These are phyloP conservation scores for Puccinia polysora DNA, from an alignment of 1,284 basidiomycete species.

Conservation along the genomic window DNA sequence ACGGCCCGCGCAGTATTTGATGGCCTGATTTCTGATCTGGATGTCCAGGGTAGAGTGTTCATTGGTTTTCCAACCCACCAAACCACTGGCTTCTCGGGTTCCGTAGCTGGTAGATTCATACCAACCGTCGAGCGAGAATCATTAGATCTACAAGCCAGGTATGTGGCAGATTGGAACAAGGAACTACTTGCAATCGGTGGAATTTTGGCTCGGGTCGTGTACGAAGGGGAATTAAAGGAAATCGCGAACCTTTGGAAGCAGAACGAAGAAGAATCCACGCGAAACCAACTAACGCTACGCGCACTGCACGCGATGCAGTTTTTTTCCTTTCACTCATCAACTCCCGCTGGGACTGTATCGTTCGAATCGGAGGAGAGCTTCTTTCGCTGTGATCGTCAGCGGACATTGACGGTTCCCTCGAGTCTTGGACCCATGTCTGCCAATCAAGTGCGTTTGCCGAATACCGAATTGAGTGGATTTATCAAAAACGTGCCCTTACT, in stretches of 20 bases:
- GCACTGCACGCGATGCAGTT: constrained; percentile 80
- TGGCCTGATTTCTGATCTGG: constrained; percentile 52
- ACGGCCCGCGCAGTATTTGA: constrained; percentile 52
- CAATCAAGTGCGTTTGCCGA: constrained; percentile 70
- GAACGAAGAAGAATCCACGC: constrained; percentile 49
- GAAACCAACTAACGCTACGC: constrained; percentile 60
- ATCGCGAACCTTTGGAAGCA: constrained; percentile 54
- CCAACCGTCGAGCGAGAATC: constrained; percentile 96
- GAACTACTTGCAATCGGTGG: constrained; percentile 75
- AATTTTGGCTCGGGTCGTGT: constrained; percentile 72
- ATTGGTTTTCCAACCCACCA: constrained; percentile 71
- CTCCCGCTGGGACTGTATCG: constrained; percentile 80
- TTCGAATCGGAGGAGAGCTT: constrained; percentile 73
- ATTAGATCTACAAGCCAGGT: constrained; percentile 62
- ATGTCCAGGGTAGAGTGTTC: constrained; percentile 66
- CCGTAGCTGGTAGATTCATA: constrained; percentile 86
- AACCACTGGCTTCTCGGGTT: constrained; percentile 87
- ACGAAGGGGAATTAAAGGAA: constrained; percentile 71
- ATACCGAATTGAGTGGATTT: constrained; percentile 69
- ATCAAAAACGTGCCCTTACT: constrained; percentile 74
- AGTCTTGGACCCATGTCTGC: constrained; percentile 70
- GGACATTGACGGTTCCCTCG: constrained; percentile 70
- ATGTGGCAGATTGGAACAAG: constrained; percentile 66
- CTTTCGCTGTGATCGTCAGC: constrained; percentile 62
- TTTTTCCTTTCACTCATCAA: constrained; percentile 79